phyloP scores from a whole-genome alignment of 306 rosid species.

The apple (Malus domestica) region ASM211411v1 NC_041790.1:11373501-11374000 shows the following conservation, averaged over 20 bases:
- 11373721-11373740: neutral
- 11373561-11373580: too few species aligned
- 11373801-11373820: conserved; percentile 15
- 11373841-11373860: neutral
- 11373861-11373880: conserved; percentile 15
- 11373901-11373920: conserved; percentile 6
- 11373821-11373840: neutral
- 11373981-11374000: neutral
- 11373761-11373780: conserved; percentile 2
- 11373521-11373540: too few species aligned
- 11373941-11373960: conserved; percentile 5
- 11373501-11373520: too few species aligned
- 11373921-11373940: conserved; percentile 18
- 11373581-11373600: too few species aligned
- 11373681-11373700: neutral
- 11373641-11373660: too few species aligned
- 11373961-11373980: neutral
- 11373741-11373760: neutral
- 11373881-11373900: conserved; percentile 45
- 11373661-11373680: neutral
- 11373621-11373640: too few species aligned
- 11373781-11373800: conserved; percentile 4
- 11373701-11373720: neutral
- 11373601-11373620: too few species aligned
- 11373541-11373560: too few species aligned